Evolutionary conservation across 1,284 basidiomycete species (phyloP), one percentile per base, ranked within the genome.

Genomic region (Agroathelia rolfsii): DNA sequence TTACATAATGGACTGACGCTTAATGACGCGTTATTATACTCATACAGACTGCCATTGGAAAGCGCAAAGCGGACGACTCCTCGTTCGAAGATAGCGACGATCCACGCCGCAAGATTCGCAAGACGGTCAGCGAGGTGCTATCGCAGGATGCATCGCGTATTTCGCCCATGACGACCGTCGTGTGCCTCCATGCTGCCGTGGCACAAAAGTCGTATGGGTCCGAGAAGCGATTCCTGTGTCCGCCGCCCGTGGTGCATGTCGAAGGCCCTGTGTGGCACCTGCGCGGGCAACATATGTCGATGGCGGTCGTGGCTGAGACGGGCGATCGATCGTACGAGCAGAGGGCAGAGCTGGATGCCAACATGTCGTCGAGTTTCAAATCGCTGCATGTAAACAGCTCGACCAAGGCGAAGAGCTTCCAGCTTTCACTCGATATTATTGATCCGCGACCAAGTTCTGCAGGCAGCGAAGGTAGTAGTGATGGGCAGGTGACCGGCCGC

Each of bases 171-270:
- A 89, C 87, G 27, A 90, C 85, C 25, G 82, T 90, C 20, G 74
- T 87, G 39, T 89, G 86, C 47, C 62, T 87, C 22, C 86, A 90
- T 46, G 86, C 87, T 19, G 84, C 86, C 12, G 87, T 89, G 28
- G 87, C 87, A 1, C 87, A 90, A 62, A 92, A 92, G 57, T 89
- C 85, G 6, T 92, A 92, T 51, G 87, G 87, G 34, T 85, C 76
- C 52, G 87, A 92, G 60, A 92, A 92, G 56, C 83, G 87, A 32
- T 90, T 89, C 52, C 71, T 92, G 30, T 88, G 85, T 49, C 87
- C 87, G 2, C 87, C 87, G 3, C 87, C 87, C 11, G 73, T 90
- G 41, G 86, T 92, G 28, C 82, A 84, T 44, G 82, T 92, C 45
- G 82, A 84, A 47, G 85, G 87, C 10, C 82, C 86, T 3, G 71